A percentile compares a stretch with the other conserved stretches of the same genome.
Evolutionary conservation across 1,139 yeast genomes (phyloP).

Genomic region (Candida sojae): DNA sequence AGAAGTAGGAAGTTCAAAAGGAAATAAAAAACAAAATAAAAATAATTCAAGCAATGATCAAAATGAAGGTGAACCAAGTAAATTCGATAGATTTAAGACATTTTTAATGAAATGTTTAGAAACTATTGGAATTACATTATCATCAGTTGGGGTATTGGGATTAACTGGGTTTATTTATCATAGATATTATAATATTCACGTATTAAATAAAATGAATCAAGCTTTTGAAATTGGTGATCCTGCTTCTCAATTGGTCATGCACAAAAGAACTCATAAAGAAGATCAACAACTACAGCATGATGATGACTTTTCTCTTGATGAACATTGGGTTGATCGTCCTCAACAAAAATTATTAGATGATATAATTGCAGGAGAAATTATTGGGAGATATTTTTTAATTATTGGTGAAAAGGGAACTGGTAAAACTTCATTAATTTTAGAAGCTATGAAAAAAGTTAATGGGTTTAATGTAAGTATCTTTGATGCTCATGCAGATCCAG

Average conservation of each 20-base stretch:
- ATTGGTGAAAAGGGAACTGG: conserved; percentile 91
- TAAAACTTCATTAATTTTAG: conserved; percentile 71
- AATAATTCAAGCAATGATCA: conserved; percentile 9
- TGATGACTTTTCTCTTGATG: conserved; percentile 21
- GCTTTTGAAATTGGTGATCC: conserved; percentile 75
- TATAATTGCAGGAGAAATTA: conserved; percentile 60
- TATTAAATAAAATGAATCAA: conserved; percentile 60
- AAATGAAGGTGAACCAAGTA: conserved; percentile 12
- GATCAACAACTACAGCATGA: conserved; percentile 16
- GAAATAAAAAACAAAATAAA: conserved; percentile 16
- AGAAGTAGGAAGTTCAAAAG: not conserved
- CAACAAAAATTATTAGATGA: conserved; percentile 69
- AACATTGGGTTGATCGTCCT: conserved; percentile 66
- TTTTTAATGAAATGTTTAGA: conserved; percentile 60
- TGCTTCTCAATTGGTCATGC: conserved; percentile 59
- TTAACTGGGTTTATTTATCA: conserved; percentile 75
- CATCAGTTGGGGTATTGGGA: conserved; percentile 72
- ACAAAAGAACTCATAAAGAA: conserved; percentile 37
- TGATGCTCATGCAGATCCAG: conserved; percentile 88
- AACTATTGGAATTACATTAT: conserved; percentile 72
- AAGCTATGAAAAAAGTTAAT: conserved; percentile 64
- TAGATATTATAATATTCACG: conserved; percentile 58
- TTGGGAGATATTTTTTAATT: conserved; percentile 69
- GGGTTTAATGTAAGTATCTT: conserved; percentile 70
- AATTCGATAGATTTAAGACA: conserved; percentile 16